These are phyloP conservation scores for Cladochytrium replicatum DNA, from an alignment of 192 early-diverging fungal genomes.

Conservation along the genomic window DNA sequence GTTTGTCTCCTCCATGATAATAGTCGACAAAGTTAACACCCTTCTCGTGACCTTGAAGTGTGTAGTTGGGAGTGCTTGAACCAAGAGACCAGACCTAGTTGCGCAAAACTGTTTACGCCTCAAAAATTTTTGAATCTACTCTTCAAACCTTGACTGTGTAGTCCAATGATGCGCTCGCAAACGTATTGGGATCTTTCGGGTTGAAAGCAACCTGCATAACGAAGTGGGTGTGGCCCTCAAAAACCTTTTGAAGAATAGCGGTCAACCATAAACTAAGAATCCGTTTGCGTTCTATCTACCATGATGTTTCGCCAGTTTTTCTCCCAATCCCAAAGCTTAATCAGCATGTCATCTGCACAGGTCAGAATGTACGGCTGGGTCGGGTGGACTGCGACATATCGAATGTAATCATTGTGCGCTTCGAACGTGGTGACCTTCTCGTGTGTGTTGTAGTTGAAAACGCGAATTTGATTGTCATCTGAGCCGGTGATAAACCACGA, in stretches of 20 bases:
- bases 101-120: neutral
- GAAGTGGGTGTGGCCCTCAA: conserved; percentile 96
- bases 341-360: conserved; percentile 92
- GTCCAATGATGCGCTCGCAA: conserved; percentile 94
- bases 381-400: conserved; percentile 91
- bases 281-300: conserved; percentile 25
- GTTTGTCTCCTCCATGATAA: conserved; percentile 95
- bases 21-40: conserved; percentile 98
- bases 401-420: conserved; percentile 94
- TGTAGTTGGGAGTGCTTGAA: conserved; percentile 87
- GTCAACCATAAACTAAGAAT: neutral
- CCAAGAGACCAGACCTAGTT: conserved; percentile 85
- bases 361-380: conserved; percentile 90
- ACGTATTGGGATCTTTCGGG: conserved; percentile 99
- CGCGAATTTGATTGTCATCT: conserved; percentile 93
- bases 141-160: conserved; percentile 73
- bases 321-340: conserved; percentile 99
- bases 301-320: conserved; percentile 94
- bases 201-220: conserved; percentile 96
- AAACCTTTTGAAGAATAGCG: conserved; percentile 43
- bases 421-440: conserved; percentile 95
- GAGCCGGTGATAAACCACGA: conserved; percentile 93
- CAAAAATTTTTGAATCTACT: conserved; percentile 4
- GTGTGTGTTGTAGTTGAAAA: conserved; percentile 99
- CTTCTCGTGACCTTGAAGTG: conserved; percentile 93